Percentiles rank a stretch among this genome's conserved stretches.
phyloP scores from a whole-genome alignment of 345 rosid species.

The Populus nigra region DNA sequence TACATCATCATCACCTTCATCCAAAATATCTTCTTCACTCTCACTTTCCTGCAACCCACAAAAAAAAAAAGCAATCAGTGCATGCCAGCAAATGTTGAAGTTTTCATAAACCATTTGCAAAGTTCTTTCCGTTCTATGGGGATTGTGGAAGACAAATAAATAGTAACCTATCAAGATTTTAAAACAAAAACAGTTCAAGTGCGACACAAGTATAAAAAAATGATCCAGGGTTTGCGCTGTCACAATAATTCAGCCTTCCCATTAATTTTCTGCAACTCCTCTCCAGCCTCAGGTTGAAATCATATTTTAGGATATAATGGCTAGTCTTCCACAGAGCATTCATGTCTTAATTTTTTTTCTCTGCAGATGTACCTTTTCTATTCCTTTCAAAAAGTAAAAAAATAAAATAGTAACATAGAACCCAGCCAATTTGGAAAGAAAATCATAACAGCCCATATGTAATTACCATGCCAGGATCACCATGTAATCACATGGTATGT shows the following conservation, averaged over 20 bases:
- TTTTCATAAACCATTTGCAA: background rate
- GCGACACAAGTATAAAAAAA: background rate
- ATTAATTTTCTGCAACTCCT: background rate
- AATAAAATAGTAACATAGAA: background rate
- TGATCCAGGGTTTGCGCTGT: background rate
- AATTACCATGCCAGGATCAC: background rate
- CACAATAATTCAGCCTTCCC: background rate
- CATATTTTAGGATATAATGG: background rate
- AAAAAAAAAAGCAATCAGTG: background rate
- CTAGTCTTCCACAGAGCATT: too few species aligned
- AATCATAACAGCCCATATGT: background rate
- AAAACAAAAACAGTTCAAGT: background rate
- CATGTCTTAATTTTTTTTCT: background rate
- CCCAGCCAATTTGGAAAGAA: background rate
- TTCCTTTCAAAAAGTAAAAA: background rate
- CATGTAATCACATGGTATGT: background rate
- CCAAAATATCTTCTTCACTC: constrained; percentile 76
- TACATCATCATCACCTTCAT: constrained; percentile 75
- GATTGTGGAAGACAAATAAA: background rate
- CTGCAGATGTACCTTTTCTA: background rate
- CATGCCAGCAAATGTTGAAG: background rate
- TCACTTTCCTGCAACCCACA: constrained; percentile 60
- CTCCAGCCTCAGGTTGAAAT: background rate
- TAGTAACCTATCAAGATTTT: background rate
- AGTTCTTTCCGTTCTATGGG: background rate